Evolutionary conservation across 179 eudicot genomes (phyloP).

Genomic region (Spinacia oleracea): DNA sequence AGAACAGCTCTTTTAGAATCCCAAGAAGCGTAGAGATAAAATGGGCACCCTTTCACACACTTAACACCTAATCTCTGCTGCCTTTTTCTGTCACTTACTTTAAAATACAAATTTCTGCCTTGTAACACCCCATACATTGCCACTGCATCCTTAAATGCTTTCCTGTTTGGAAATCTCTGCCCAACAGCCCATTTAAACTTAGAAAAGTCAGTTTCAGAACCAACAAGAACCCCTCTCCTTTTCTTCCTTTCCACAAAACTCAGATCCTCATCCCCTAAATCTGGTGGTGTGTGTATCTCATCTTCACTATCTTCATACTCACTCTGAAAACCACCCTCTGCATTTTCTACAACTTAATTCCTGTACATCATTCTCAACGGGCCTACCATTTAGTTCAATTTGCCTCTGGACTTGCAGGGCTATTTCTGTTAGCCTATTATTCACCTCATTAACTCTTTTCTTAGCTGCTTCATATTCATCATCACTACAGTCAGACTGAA

Average conservation of each 20-base stretch:
- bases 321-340: not conserved
- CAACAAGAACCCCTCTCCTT: too few relatives aligned
- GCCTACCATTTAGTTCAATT: too few relatives aligned
- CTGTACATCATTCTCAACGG: not conserved
- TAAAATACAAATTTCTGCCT: not conserved
- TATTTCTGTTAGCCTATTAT: not conserved
- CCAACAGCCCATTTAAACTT: not conserved
- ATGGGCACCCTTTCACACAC: not conserved
- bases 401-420: too few relatives aligned
- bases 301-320: not conserved
- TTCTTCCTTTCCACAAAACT: not conserved
- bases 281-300: not conserved
- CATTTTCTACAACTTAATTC: not conserved
- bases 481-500: not conserved
- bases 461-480: not conserved
- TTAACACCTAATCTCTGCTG: not conserved
- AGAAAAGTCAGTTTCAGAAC: not conserved
- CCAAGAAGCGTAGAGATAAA: constrained; percentile 7
- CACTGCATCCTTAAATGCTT: not conserved
- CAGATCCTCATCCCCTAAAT: not conserved
- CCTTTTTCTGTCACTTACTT: not conserved
- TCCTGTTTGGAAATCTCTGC: too few relatives aligned
- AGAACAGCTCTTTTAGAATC: too few relatives aligned
- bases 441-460: not conserved
- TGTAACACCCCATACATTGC: not conserved